phyloP scores from a whole-genome alignment of 352 stramenopile species.

The Pseudoperonospora humuli region DNA sequence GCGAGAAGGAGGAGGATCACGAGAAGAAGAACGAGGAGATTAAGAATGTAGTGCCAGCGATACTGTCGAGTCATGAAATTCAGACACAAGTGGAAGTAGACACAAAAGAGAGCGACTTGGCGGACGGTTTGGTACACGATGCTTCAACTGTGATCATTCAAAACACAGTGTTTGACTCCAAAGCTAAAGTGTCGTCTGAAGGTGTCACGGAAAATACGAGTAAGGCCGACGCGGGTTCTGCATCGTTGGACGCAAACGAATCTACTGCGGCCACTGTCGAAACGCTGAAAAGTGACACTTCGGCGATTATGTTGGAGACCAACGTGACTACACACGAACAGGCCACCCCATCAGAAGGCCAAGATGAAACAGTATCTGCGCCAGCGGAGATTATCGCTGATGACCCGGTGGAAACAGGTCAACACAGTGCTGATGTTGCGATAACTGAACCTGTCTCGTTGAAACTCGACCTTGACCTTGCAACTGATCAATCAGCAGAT shows the following conservation, averaged over 20 bases:
- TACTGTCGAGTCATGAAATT: constrained; percentile 9
- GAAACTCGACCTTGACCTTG: constrained; percentile 9
- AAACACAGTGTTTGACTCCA: neutral
- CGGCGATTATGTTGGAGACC: neutral
- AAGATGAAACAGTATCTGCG: neutral
- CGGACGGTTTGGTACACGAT: neutral
- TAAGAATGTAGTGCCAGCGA: constrained; percentile 1
- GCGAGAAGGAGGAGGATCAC: no score
- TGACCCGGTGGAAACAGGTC: neutral
- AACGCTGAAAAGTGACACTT: neutral
- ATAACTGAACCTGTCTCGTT: constrained; percentile 4
- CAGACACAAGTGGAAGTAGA: neutral
- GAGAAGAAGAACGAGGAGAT: constrained; percentile 13
- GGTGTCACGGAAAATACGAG: neutral
- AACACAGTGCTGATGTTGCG: neutral
- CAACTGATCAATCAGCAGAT: neutral
- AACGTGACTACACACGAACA: neutral
- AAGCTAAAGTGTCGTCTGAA: neutral
- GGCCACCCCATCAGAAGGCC: neutral
- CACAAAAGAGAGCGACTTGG: neutral
- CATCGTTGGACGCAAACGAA: neutral
- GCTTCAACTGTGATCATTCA: neutral
- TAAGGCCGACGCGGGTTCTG: neutral
- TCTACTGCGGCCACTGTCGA: neutral
- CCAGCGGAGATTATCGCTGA: neutral